Evolutionary conservation across 768 basidiomycete species (phyloP).

Genomic region (Suillus subalutaceus): DNA sequence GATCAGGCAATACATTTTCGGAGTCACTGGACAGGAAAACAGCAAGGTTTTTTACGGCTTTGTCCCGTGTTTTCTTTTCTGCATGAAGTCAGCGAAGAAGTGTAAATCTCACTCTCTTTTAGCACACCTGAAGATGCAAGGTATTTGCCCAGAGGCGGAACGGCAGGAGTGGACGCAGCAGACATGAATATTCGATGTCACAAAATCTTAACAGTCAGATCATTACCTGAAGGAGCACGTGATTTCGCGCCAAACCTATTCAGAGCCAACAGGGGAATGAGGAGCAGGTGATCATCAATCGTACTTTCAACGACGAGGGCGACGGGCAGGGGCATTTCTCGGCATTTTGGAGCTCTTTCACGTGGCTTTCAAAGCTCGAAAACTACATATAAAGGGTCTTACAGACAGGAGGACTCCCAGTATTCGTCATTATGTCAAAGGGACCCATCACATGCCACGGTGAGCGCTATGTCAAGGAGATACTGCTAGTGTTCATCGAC

Average conservation of each 20-base stretch:
- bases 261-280: neutral
- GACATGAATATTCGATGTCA: slow-evolving; percentile 34
- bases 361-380: neutral
- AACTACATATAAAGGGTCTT: neutral
- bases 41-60: slow-evolving; percentile 80
- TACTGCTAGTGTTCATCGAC: neutral
- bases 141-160: slow-evolving; percentile 83
- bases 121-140: slow-evolving; percentile 86
- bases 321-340: neutral
- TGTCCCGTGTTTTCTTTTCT: slow-evolving; percentile 94
- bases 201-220: slow-evolving; percentile 18
- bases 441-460: slow-evolving; percentile 95
- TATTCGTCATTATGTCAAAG: slow-evolving; percentile 42
- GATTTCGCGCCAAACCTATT: neutral
- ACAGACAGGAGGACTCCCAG: neutral
- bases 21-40: slow-evolving; percentile 74
- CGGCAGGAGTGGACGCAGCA: slow-evolving; percentile 33
- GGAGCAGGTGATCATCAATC: neutral
- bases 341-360: neutral
- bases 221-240: neutral
- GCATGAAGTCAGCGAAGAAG: neutral
- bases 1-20: slow-evolving; percentile 59
- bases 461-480: slow-evolving; percentile 33
- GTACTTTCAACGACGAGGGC: neutral
- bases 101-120: neutral